phyloP scores from a whole-genome alignment of 768 basidiomycete genomes.

The Kondoa subrosea region DNA sequence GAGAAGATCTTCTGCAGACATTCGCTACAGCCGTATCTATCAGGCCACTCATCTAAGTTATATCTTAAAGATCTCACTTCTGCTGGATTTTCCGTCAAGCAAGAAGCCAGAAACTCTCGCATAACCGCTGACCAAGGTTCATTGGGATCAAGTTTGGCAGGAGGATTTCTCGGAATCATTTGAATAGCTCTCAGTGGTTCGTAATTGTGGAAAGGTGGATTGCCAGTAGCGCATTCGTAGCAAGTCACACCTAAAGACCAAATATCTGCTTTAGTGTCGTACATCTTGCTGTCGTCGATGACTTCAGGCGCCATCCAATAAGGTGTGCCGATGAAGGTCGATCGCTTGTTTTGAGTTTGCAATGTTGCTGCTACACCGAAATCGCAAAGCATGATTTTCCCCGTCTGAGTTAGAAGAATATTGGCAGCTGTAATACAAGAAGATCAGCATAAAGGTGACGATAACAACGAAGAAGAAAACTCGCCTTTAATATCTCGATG shows the following conservation, averaged over 20 bases:
- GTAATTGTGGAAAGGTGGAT: constrained; percentile 36
- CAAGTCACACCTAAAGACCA: constrained; percentile 95
- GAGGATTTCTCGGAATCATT: constrained; percentile 66
- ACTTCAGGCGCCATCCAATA: constrained; percentile 99
- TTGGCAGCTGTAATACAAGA: constrained; percentile 54
- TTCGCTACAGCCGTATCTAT: constrained; percentile 41
- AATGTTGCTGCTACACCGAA: constrained; percentile 91
- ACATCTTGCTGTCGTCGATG: constrained; percentile 65
- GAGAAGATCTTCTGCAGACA: constrained; percentile 69
- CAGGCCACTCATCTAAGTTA: constrained; percentile 10
- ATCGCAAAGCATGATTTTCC: constrained; percentile 90
- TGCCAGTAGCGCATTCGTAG: constrained; percentile 92
- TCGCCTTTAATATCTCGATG: constrained; percentile 80
- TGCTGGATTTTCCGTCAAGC: constrained; percentile 59
- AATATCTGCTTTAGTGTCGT: constrained; percentile 94
- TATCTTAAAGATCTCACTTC: constrained; percentile 40
- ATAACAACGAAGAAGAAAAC: neutral
- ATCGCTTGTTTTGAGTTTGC: constrained; percentile 70
- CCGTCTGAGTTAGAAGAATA: constrained; percentile 67
- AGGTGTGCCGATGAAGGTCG: constrained; percentile 90
- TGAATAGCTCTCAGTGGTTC: constrained; percentile 74
- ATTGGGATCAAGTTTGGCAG: constrained; percentile 45
- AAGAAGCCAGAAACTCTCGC: constrained; percentile 68
- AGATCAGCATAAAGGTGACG: neutral
- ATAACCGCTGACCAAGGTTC: constrained; percentile 50